Percentiles rank a stretch among this genome's conserved stretches.
Evolutionary conservation across 2,329 filamentous ascomycete genomes (phyloP).

Genomic region (Xylaria sp.): DNA sequence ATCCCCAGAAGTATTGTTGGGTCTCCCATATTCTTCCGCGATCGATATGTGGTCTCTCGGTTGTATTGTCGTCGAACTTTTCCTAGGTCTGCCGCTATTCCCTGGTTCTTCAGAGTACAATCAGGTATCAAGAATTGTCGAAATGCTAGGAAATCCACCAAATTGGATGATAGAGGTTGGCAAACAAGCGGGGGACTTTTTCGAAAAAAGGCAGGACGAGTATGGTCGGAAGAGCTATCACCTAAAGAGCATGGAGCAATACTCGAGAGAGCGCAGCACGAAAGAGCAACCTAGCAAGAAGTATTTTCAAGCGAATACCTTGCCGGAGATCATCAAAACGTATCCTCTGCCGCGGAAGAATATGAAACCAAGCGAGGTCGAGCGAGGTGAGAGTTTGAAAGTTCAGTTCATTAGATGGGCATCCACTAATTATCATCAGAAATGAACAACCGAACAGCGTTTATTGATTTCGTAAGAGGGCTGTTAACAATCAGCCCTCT

Average conservation of each 20-base stretch:
- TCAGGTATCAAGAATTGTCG: constrained; percentile 94
- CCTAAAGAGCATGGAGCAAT: constrained; percentile 97
- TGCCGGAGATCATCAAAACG: constrained; percentile 96
- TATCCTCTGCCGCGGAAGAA: constrained; percentile 99
- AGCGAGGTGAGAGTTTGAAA: constrained; percentile 77
- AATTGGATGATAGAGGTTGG: constrained; percentile 99
- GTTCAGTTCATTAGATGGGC: constrained; percentile 17
- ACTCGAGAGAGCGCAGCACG: constrained; percentile 91
- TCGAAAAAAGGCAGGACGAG: constrained; percentile 91
- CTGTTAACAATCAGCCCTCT: constrained; percentile 94
- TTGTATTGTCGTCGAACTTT: constrained; percentile 97
- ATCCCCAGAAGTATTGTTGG: constrained; percentile 95
- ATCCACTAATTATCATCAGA: constrained; percentile 64
- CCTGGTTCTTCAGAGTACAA: constrained; percentile 99
- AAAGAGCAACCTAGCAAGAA: constrained; percentile 99
- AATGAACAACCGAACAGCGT: constrained; percentile 97
- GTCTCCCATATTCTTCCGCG: constrained; percentile 94
- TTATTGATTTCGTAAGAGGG: constrained; percentile 97
- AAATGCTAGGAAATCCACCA: constrained; percentile 96
- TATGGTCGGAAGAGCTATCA: constrained; percentile 91
- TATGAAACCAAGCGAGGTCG: constrained; percentile 97
- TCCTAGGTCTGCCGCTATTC: constrained; percentile 92
- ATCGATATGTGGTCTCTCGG: constrained; percentile 99
- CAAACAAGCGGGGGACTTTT: constrained; percentile 97
- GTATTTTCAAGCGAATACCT: constrained; percentile 93